Evolutionary conservation across 2,329 filamentous ascomycete genomes (phyloP), one percentile per base, ranked within the genome.

Genomic region (Microcyclospora tardicrescens): DNA sequence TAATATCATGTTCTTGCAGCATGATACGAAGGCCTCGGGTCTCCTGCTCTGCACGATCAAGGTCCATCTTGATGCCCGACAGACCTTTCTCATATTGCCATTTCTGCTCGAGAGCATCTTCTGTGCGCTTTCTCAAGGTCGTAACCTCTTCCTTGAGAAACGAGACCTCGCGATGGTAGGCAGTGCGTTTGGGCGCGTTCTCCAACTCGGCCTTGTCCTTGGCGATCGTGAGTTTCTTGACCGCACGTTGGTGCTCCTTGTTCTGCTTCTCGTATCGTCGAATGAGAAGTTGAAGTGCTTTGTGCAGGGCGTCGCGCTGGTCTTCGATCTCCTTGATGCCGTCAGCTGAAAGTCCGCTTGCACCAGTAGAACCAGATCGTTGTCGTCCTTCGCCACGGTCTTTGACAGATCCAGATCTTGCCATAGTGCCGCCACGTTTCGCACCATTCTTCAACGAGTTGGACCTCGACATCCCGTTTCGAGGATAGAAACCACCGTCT

Each of bases 41-140:
- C 63, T 98, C 91, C 58, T 91, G 83, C 60, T 95, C 85, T 16
- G 91, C 87, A 45, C 87, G 83, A 61, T 96, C 91, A 32, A 98
- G 75, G 56, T 96, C 89, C 82, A 94, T 95, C 65, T 94, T 93
- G 40, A 96, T 66, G 39, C 87, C 85, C 37, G 77, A 73, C 2
- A 96, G 67, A 13, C 85, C 85, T 63, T 93, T 93, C 62, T 95
- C 89, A 44, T 87, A 89, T 57, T 93, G 82, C 80, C 84, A 96
- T 62, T 96, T 96, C 54, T 93, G 84, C 55, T 94, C 85, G 11
- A 96, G 72, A 12, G 89, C 89, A 47, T 96, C 89, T 52, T 98
- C 89, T 24, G 89, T 89, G 38, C 91, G 78, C 44, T 80, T 80
- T 33, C 91, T 79, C 40, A 98, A 71, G 12, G 81, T 73, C 37